phyloP scores from a whole-genome alignment of 1,139 yeast species.

The Pichia norvegensis region DNA sequence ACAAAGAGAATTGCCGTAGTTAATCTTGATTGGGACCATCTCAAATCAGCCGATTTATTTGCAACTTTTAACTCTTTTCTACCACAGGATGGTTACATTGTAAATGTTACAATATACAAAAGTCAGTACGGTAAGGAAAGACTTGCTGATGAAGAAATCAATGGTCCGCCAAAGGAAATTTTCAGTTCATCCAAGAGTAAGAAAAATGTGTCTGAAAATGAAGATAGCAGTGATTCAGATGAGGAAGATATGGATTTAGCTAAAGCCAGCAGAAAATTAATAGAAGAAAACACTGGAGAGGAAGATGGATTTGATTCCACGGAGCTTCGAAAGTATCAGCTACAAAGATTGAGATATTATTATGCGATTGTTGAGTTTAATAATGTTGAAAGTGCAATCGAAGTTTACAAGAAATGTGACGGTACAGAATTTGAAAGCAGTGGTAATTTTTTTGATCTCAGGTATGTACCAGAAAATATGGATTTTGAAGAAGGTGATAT shows the following conservation, averaged over 20 bases:
- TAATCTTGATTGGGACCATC: conserved; percentile 95
- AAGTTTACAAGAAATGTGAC: conserved; percentile 79
- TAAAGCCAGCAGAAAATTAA: conserved; percentile 56
- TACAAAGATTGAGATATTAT: conserved; percentile 80
- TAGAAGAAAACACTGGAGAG: conserved; percentile 58
- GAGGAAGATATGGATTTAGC: conserved; percentile 36
- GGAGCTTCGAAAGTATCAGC: conserved; percentile 49
- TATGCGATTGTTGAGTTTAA: conserved; percentile 92
- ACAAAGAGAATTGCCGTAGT: conserved; percentile 80
- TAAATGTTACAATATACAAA: conserved; percentile 72
- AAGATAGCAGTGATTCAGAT: conserved; percentile 38
- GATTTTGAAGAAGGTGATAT: conserved; percentile 65
- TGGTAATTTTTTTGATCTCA: conserved; percentile 84
- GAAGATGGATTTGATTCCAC: conserved; percentile 61
- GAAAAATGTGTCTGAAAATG: conserved; percentile 37
- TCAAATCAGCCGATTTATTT: conserved; percentile 77
- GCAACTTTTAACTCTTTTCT: conserved; percentile 86
- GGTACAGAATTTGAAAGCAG: conserved; percentile 95
- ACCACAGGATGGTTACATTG: conserved; percentile 65
- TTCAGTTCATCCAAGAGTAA: conserved; percentile 43
- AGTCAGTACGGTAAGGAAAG: conserved; percentile 92
- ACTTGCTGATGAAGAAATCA: conserved; percentile 81
- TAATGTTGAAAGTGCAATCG: conserved; percentile 59
- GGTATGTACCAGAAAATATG: conserved; percentile 91
- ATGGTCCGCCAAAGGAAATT: conserved; percentile 88